Conservation (phyloP, 768 basidiomycete species). For the Strobilomyces echinocephalus region DNA sequence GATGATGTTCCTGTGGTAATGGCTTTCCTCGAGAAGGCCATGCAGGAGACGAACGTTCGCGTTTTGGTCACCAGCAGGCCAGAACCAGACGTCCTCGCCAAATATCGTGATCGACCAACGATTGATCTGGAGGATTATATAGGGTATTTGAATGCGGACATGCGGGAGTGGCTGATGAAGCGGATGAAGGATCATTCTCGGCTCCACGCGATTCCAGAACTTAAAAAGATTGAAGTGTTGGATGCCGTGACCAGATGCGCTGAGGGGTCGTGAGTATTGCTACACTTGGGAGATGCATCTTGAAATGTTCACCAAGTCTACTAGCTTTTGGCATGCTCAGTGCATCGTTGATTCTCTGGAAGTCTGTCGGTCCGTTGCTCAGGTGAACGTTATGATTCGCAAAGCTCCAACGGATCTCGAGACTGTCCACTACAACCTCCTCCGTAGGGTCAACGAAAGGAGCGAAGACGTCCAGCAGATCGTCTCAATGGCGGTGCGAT, state of each 20-base stretch:
- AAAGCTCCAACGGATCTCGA: slow-evolving; percentile 20
- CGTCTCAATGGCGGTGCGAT: slow-evolving; percentile 21
- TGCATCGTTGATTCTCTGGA: slow-evolving; percentile 25
- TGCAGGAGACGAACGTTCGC: slow-evolving; percentile 22
- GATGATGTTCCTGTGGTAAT: slow-evolving; percentile 18
- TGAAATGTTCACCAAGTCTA: background rate
- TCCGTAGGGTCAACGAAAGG: slow-evolving; percentile 20
- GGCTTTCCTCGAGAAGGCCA: slow-evolving; percentile 20
- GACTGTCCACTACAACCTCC: slow-evolving; percentile 18
- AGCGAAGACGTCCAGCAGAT: slow-evolving; percentile 21
- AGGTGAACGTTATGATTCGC: slow-evolving; percentile 19
- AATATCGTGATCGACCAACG: slow-evolving; percentile 18
- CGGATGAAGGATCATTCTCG: slow-evolving; percentile 23
- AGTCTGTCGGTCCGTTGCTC: slow-evolving; percentile 22
- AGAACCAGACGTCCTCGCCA: slow-evolving; percentile 14
- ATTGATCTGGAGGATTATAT: slow-evolving; percentile 23
- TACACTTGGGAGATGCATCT: background rate
- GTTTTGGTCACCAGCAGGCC: slow-evolving; percentile 22
- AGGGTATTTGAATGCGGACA: slow-evolving; percentile 16
- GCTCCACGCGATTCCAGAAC: slow-evolving; percentile 21
- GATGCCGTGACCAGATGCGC: slow-evolving; percentile 8
- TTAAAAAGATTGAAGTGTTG: slow-evolving; percentile 20
- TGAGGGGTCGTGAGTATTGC: slow-evolving; percentile 19
- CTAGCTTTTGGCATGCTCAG: slow-evolving; percentile 28
- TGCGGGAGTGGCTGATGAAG: slow-evolving; percentile 23